phyloP scores from a whole-genome alignment of 805 yeast species.

The Candida caryicola region DNA sequence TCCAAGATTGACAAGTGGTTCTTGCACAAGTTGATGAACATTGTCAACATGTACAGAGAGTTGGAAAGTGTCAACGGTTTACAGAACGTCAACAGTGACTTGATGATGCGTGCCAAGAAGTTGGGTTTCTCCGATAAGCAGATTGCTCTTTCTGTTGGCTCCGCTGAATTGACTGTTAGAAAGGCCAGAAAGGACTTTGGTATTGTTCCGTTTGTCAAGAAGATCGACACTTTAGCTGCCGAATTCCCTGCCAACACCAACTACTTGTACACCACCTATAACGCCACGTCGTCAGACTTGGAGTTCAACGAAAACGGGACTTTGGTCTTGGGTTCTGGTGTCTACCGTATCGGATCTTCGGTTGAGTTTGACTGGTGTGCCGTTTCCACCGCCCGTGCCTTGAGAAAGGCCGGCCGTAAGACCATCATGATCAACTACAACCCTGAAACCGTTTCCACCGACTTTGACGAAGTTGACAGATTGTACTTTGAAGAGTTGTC shows the following conservation, averaged over 20 bases:
- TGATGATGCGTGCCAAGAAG: constrained; percentile 78
- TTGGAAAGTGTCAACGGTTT: constrained; percentile 60
- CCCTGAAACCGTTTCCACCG: constrained; percentile 98
- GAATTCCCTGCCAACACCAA: constrained; percentile 98
- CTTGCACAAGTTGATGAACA: constrained; percentile 86
- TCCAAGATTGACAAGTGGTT: constrained; percentile 96
- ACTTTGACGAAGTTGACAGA: constrained; percentile 96
- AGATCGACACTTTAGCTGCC: constrained; percentile 96
- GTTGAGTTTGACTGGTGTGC: constrained; percentile 99
- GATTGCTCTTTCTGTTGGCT: constrained; percentile 72
- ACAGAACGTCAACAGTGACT: constrained; percentile 60
- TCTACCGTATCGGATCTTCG: constrained; percentile 96
- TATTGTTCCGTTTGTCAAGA: constrained; percentile 89
- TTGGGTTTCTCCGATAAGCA: constrained; percentile 95
- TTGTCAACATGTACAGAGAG: constrained; percentile 84
- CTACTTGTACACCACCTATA: constrained; percentile 93
- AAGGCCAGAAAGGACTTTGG: constrained; percentile 75
- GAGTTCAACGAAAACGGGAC: constrained; percentile 87
- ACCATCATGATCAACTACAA: constrained; percentile 96
- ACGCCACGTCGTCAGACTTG: constrained; percentile 83
- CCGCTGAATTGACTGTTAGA: constrained; percentile 79
- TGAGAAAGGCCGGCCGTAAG: constrained; percentile 80
- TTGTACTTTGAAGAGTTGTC: constrained; percentile 93
- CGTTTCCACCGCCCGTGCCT: constrained; percentile 91
- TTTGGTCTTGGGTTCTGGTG: constrained; percentile 97